phyloP scores from a whole-genome alignment of 1,284 basidiomycete species.

The Mycena citricolor region DNA sequence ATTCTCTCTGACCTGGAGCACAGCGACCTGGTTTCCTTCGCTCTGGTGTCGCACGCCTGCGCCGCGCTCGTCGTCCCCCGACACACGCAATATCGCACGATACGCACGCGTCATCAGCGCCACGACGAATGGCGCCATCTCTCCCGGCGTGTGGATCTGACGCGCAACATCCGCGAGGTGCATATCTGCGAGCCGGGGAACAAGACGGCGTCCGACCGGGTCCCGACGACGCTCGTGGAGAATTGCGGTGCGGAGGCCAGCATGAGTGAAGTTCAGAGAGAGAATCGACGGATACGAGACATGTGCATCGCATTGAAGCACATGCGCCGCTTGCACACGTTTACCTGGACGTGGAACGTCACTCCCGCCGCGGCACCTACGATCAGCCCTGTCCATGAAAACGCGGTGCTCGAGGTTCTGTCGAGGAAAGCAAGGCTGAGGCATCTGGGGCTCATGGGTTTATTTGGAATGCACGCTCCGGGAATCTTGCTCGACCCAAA shows the following conservation, averaged over 20 bases:
- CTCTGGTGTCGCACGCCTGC: conserved; percentile 38
- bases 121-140: conserved; percentile 51
- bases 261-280: conserved; percentile 25
- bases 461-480: conserved; percentile 38
- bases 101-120: conserved; percentile 40
- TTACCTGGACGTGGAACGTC: conserved; percentile 40
- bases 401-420: conserved; percentile 34
- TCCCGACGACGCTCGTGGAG: conserved; percentile 35
- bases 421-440: conserved; percentile 29
- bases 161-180: conserved; percentile 42
- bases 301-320: conserved; percentile 39
- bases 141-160: conserved; percentile 41
- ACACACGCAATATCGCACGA: conserved; percentile 48
- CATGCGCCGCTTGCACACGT: conserved; percentile 40
- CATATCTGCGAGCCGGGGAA: conserved; percentile 38
- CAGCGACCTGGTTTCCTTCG: conserved; percentile 43
- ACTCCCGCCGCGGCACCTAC: conserved; percentile 26
- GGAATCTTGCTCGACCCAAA: conserved; percentile 27
- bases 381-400: conserved; percentile 34
- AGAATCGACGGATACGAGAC: conserved; percentile 34
- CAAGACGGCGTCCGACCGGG: conserved; percentile 36
- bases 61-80: conserved; percentile 41
- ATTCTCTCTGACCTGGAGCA: conserved; percentile 45
- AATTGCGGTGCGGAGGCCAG: conserved; percentile 23
- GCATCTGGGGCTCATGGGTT: conserved; percentile 37